Evolutionary conservation across 306 rosid species (phyloP), one percentile per base, ranked within the genome.

Genomic region (Pterocarpus santalinus): DNA sequence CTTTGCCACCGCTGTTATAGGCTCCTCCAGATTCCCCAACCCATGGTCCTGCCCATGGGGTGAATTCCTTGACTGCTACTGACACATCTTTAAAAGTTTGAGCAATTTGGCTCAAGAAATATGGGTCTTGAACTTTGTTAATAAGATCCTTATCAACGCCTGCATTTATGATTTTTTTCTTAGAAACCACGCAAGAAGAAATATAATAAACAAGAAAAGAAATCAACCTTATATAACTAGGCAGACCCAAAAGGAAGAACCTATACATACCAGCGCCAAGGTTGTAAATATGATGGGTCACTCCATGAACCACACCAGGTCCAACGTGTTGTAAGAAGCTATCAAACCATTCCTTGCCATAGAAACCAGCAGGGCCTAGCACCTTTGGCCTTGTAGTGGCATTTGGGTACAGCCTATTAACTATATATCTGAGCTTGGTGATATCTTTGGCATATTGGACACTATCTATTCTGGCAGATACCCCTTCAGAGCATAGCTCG

Each of bases 21-120:
- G 97, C 91, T 76, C 97, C 97, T 7, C 97, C 95, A 47, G 93
- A 55, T 84, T 92, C 95, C 5, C 95, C 95, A 78, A 92, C 86
- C 95, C 97, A 89, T 14, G 91, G 77, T n/a, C 82, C 87, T 11
- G 91, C 73, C 85, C 80, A 65, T 30, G 92, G 92, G 0, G 83
- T 35, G 46, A 74, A 82, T 2, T 85, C 62, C 35, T 74, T 16
- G 1, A 85, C 77, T 12, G 86, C 64, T 8, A 12, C 61, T 3
- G 81, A 36, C 0, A 81, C 75, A 36, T 88, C 89, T 13, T 52
- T 69, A 15, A 78, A 90, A 5, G 90, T 90, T 68, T 87, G 86
- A 47, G 86, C 87, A 62, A 76, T 8, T 33, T 74, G 61, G 67
- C 88, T 84, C 70, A 91, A 83, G 47, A 34, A 85, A 83, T 17